Evolutionary conservation across 2,329 filamentous ascomycete genomes (phyloP).

Genomic region (Ophiostoma piceae): DNA sequence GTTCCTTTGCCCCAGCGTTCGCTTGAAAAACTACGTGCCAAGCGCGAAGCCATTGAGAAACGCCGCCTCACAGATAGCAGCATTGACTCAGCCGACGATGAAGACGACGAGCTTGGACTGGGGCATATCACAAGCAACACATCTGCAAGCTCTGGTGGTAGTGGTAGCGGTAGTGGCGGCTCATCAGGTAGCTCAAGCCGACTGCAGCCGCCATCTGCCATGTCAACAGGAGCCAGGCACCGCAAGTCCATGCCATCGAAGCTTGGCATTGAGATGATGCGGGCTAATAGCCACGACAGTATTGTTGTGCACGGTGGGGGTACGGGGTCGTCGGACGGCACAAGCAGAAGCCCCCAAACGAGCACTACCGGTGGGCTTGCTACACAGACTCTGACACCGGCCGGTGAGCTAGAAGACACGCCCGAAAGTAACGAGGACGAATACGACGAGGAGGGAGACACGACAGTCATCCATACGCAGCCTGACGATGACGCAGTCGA

Average conservation of each 20-base stretch:
- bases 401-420: conserved; percentile 36
- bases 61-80: conserved; percentile 60
- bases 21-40: conserved; percentile 67
- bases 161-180: conserved; percentile 35
- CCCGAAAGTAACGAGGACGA: conserved; percentile 18
- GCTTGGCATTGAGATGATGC: conserved; percentile 95
- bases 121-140: conserved; percentile 26
- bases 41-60: conserved; percentile 69
- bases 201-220: conserved; percentile 28
- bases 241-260: conserved; percentile 68
- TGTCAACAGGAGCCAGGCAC: conserved; percentile 30
- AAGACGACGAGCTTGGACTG: conserved; percentile 80
- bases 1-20: conserved; percentile 50
- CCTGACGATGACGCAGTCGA: conserved; percentile 23
- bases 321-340: conserved; percentile 38
- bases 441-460: conserved; percentile 27
- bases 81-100: conserved; percentile 85
- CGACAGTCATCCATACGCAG: conserved; percentile 31
- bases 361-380: conserved; percentile 38
- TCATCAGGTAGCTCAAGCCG: not conserved
- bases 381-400: conserved; percentile 50
- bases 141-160: conserved; percentile 34
- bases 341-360: conserved; percentile 36
- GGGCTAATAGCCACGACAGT: conserved; percentile 89
- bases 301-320: conserved; percentile 37